These are phyloP conservation scores for Cutaneotrichosporon sp. DNA, from an alignment of 1,284 basidiomycete genomes.

Conservation along the genomic window DNA sequence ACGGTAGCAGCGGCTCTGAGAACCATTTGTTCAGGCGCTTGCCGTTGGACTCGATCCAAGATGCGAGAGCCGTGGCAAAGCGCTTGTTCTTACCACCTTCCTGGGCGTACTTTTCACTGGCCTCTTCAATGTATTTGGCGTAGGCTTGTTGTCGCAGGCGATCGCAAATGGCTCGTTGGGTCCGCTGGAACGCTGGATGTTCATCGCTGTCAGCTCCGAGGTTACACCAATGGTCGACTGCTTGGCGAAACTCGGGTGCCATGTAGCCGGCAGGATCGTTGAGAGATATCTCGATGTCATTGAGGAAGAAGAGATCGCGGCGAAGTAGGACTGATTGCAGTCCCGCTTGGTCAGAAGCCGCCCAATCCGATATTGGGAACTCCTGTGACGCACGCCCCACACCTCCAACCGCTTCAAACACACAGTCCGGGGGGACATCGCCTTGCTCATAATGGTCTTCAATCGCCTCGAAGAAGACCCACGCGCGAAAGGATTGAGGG, in stretches of 20 bases:
- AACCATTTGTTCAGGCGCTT: constrained; percentile 77
- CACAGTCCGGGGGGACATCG: constrained; percentile 89
- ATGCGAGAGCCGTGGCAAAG: constrained; percentile 67
- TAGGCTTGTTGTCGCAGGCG: constrained; percentile 68
- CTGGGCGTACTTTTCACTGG: constrained; percentile 50
- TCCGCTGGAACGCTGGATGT: constrained; percentile 22
- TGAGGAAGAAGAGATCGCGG: constrained; percentile 35
- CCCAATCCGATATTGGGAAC: constrained; percentile 72
- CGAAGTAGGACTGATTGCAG: constrained; percentile 29
- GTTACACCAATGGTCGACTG: constrained; percentile 68
- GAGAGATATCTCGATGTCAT: constrained; percentile 33
- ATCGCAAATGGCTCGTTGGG: constrained; percentile 67
- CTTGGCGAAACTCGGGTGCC: constrained; percentile 67
- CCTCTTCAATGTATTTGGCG: constrained; percentile 69
- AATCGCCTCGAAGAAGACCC: constrained; percentile 83
- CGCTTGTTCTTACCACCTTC: constrained; percentile 40
- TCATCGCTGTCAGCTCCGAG: constrained; percentile 62
- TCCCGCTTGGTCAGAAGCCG: constrained; percentile 61
- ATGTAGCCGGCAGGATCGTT: constrained; percentile 32
- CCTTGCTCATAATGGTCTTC: constrained; percentile 83
- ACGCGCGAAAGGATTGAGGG: constrained; percentile 70
- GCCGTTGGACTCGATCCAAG: constrained; percentile 82
- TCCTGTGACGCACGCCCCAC: constrained; percentile 71
- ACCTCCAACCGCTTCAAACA: constrained; percentile 79
- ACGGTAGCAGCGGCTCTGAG: constrained; percentile 76